Conservation (phyloP, 768 basidiomycete genomes). For the Suillus tomentosus region DNA sequence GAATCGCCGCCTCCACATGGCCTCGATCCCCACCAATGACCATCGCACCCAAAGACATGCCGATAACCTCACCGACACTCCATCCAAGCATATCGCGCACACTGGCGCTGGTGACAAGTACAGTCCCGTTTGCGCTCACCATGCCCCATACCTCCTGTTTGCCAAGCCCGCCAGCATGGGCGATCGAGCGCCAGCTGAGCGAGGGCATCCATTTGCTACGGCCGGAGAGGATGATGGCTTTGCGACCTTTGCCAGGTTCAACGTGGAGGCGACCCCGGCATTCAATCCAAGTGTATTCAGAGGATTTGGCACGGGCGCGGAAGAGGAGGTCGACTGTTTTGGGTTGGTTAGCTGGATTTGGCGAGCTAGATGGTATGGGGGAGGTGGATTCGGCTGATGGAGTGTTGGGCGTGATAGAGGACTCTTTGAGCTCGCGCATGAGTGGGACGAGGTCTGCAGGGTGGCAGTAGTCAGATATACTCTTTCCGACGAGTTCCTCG, state of each 20-base stretch:
- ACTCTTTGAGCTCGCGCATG: constrained; percentile 89
- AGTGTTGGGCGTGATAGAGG: constrained; percentile 32
- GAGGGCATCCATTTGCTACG: constrained; percentile 68
- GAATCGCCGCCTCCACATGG: constrained; percentile 20
- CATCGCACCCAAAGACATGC: constrained; percentile 45
- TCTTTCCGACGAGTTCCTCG: constrained; percentile 77
- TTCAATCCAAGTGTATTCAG: constrained; percentile 84
- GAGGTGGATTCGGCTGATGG: constrained; percentile 5
- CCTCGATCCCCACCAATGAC: constrained; percentile 30
- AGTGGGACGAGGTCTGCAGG: constrained; percentile 88
- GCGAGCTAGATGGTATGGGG: constrained; percentile 6
- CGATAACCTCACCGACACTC: constrained; percentile 53
- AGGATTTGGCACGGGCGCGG: constrained; percentile 67
- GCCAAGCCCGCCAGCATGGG: constrained; percentile 50
- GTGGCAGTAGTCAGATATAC: constrained; percentile 82
- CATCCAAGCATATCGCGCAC: constrained; percentile 69
- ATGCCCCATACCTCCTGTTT: constrained; percentile 56
- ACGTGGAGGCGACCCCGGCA: constrained; percentile 85
- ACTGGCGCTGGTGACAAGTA: constrained; percentile 52
- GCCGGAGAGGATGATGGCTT: constrained; percentile 90
- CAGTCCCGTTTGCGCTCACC: constrained; percentile 45
- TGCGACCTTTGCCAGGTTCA: constrained; percentile 92
- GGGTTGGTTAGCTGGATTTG: constrained; percentile 30
- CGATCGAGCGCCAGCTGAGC: constrained; percentile 62
- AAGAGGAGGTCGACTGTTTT: constrained; percentile 83